phyloP scores from a whole-genome alignment of 139 green algal species.

The Dunaliella sp. region DNA sequence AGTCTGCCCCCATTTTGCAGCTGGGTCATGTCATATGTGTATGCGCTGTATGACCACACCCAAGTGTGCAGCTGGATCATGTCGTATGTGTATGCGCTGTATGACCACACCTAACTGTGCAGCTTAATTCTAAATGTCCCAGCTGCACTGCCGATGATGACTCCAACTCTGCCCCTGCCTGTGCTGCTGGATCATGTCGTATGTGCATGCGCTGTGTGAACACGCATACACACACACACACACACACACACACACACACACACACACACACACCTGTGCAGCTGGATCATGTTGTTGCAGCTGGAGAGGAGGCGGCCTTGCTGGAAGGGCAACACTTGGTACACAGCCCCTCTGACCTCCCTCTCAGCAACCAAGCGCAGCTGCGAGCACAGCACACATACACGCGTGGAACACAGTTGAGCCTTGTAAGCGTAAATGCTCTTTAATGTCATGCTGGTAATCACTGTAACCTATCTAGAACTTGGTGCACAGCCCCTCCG shows the following conservation, averaged over 20 bases:
- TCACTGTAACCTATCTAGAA: no score
- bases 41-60: no score
- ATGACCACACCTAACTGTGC: no score
- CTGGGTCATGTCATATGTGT: no score
- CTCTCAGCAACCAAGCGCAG: conserved; percentile 67
- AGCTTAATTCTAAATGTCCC: no score
- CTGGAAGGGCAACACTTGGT: conserved; percentile 63
- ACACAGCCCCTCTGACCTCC: conserved; percentile 87
- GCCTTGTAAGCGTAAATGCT: no score
- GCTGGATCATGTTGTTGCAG: conserved; percentile 90
- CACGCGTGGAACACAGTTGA: not conserved
- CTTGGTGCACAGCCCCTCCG: not conserved
- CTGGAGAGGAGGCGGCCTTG: conserved; percentile 74
- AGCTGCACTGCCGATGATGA: no score
- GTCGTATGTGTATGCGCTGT: no score
- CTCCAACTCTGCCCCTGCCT: not conserved
- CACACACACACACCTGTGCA: conserved; percentile 69
- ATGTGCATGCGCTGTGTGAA: no score
- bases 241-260: conserved; percentile 48
- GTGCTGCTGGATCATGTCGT: conserved; percentile 2
- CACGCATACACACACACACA: conserved; percentile 9
- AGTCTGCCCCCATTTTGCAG: no score
- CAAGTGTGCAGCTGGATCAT: no score
- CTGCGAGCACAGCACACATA: conserved; percentile 10
- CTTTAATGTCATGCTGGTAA: no score